Percentiles rank a stretch among this genome's conserved stretches.
These are phyloP conservation scores for Vararia minispora DNA, from an alignment of 768 basidiomycete genomes.

Conservation along the genomic window DNA sequence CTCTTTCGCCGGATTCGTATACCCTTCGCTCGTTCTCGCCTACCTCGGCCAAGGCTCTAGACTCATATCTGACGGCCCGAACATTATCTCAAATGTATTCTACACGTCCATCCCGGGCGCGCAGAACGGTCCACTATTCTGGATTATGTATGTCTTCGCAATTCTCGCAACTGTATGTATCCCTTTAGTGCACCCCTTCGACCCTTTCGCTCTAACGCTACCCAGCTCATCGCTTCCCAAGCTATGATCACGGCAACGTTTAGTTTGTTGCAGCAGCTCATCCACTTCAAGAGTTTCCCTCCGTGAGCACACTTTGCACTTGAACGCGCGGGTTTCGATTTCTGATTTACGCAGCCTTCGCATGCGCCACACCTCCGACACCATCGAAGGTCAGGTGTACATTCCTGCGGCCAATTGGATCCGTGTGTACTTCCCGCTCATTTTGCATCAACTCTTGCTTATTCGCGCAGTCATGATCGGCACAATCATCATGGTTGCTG, in stretches of 20 bases:
- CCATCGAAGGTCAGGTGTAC: conserved; percentile 53
- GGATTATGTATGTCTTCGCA: conserved; percentile 56
- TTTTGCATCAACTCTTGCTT: background rate
- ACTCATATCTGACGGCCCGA: conserved; percentile 39
- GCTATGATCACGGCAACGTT: conserved; percentile 63
- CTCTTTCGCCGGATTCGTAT: conserved; percentile 42
- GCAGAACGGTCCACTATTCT: conserved; percentile 42
- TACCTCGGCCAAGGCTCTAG: conserved; percentile 67
- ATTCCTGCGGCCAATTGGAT: conserved; percentile 54
- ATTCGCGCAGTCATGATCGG: conserved; percentile 31
- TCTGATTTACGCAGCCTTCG: conserved; percentile 22
- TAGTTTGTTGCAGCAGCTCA: conserved; percentile 50
- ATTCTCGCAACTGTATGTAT: conserved; percentile 47
- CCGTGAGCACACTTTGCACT: conserved; percentile 20
- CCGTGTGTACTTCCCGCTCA: conserved; percentile 17
- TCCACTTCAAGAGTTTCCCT: conserved; percentile 48
- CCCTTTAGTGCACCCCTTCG: background rate
- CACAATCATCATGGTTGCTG: conserved; percentile 43
- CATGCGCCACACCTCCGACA: conserved; percentile 50
- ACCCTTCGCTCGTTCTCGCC: conserved; percentile 48
- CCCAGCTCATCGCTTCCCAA: conserved; percentile 48
- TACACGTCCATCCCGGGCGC: conserved; percentile 55
- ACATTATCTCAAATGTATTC: conserved; percentile 44
- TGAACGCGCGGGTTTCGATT: background rate
- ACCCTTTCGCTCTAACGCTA: background rate